phyloP scores from a whole-genome alignment of 192 early-diverging fungal genomes.

The Umbelopsis sp. region DNA sequence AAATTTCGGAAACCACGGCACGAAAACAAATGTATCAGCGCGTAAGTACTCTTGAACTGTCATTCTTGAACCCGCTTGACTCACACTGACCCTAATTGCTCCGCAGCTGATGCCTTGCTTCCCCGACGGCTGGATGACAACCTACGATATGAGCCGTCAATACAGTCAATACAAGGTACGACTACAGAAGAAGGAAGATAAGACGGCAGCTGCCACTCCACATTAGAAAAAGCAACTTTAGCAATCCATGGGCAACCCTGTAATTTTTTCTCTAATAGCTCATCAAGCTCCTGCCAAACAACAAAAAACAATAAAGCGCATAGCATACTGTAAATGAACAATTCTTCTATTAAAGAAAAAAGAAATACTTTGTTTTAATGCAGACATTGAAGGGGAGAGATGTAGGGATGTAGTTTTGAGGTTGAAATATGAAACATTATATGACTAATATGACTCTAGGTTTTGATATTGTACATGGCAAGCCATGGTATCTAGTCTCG shows the following conservation, averaged over 20 bases:
- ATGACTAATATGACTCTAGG: background rate
- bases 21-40: slow-evolving; percentile 53
- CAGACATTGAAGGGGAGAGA: background rate
- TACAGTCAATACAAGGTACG: slow-evolving; percentile 53
- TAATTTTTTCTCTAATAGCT: slow-evolving; percentile 19
- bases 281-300: background rate
- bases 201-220: background rate
- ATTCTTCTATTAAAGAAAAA: background rate
- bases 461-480: background rate
- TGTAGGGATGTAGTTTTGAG: background rate
- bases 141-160: slow-evolving; percentile 56
- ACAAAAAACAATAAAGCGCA: background rate
- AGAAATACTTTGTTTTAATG: background rate
- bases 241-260: background rate
- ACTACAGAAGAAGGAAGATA: slow-evolving; percentile 40
- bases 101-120: slow-evolving; percentile 46
- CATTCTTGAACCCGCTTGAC: too few species aligned
- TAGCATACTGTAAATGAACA: slow-evolving; percentile 1
- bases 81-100: background rate
- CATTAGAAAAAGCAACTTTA: background rate
- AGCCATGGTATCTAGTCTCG: slow-evolving; percentile 13
- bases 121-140: slow-evolving; percentile 56
- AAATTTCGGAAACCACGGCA: slow-evolving; percentile 43
- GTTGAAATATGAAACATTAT: slow-evolving; percentile 20
- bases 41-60: slow-evolving; percentile 32